Evolutionary conservation across 257 asterid species (phyloP).

Genomic region (Perilla frutescens): DNA sequence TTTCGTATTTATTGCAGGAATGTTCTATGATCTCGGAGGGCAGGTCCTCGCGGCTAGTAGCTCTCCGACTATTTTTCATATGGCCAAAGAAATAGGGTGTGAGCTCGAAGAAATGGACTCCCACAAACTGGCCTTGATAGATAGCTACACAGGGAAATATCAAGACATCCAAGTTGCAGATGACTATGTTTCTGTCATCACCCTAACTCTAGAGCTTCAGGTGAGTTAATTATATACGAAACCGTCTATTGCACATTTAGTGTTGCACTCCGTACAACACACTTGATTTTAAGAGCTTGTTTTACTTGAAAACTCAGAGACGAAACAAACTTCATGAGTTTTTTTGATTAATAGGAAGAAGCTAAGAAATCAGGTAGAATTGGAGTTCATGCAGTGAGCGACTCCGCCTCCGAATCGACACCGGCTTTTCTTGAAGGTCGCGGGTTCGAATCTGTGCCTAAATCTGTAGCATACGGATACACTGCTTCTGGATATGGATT

Average conservation of each 20-base stretch:
- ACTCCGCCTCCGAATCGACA: constrained; percentile 64
- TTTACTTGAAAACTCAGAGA: neutral
- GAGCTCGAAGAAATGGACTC: constrained; percentile 76
- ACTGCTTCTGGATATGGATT: constrained; percentile 93
- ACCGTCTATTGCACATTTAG: too few relatives aligned
- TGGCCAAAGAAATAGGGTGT: constrained; percentile 72
- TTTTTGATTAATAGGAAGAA: constrained; percentile 58
- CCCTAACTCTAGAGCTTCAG: constrained; percentile 81
- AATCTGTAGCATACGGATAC: constrained; percentile 81
- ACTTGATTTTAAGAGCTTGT: too few relatives aligned
- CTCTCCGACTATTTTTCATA: constrained; percentile 73
- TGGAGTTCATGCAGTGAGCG: constrained; percentile 73
- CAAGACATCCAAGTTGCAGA: constrained; percentile 74
- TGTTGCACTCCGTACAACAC: too few relatives aligned
- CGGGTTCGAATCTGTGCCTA: constrained; percentile 65
- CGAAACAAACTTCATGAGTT: neutral
- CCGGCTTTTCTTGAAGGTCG: constrained; percentile 64
- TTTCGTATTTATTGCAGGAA: constrained; percentile 50
- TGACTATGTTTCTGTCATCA: constrained; percentile 77
- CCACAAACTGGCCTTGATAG: constrained; percentile 73
- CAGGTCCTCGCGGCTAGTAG: constrained; percentile 91
- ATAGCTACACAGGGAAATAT: constrained; percentile 70
- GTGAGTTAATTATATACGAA: constrained; percentile 38
- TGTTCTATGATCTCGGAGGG: constrained; percentile 82
- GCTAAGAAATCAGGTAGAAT: constrained; percentile 67